Percentiles rank a stretch among this genome's conserved stretches.
phyloP scores from a whole-genome alignment of 2,329 filamentous ascomycete genomes.

The Mycogone perniciosa region DNA sequence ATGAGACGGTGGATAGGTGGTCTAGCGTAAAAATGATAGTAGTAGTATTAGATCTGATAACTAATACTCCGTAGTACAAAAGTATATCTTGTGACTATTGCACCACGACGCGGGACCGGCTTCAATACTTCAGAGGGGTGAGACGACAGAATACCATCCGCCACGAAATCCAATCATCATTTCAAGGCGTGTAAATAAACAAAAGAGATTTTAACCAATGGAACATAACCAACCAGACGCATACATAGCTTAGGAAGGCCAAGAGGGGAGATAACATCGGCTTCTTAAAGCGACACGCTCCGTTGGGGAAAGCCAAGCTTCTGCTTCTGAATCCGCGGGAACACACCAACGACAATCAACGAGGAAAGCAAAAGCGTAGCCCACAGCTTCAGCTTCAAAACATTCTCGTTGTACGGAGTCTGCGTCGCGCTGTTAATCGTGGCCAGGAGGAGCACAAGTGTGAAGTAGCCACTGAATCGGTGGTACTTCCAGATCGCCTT shows the following conservation, averaged over 20 bases:
- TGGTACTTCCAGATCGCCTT: conserved; percentile 90
- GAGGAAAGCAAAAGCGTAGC: conserved; percentile 59
- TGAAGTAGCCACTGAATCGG: conserved; percentile 66
- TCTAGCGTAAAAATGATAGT: no score
- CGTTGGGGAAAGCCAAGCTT: conserved; percentile 58
- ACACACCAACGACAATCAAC: conserved; percentile 63
- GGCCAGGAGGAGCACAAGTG: conserved; percentile 63
- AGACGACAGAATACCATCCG: no score
- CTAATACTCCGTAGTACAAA: no score
- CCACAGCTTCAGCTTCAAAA: conserved; percentile 71
- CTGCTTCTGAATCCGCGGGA: conserved; percentile 71
- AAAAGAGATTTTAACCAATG: no score
- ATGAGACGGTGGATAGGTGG: no score
- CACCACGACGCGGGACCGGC: no score
- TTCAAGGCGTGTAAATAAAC: no score
- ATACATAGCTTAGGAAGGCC: background rate
- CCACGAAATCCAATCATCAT: no score
- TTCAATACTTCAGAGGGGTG: no score
- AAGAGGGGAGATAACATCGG: background rate
- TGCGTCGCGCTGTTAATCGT: conserved; percentile 70
- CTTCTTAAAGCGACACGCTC: conserved; percentile 9
- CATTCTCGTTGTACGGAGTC: conserved; percentile 65
- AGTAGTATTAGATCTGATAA: no score
- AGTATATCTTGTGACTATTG: no score
- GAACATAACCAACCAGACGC: no score